Conservation (phyloP, 2,329 filamentous ascomycete species). For the Lecanicillium sp. region DNA sequence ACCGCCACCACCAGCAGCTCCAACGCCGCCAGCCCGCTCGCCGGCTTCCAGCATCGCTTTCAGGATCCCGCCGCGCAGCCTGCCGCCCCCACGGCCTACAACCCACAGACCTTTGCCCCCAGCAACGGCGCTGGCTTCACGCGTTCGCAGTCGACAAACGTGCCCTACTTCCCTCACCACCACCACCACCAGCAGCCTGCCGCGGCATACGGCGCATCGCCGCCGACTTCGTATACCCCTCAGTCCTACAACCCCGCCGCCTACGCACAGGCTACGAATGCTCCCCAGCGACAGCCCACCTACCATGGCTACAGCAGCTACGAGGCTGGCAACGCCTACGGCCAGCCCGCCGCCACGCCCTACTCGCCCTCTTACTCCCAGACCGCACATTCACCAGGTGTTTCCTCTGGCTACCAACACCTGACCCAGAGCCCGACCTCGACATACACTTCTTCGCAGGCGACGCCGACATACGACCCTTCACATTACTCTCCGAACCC, state of each 20-base stretch:
- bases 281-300: constrained; percentile 46
- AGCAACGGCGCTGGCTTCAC: constrained; percentile 20
- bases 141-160: constrained; percentile 46
- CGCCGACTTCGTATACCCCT: constrained; percentile 44
- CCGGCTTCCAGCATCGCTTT: constrained; percentile 48
- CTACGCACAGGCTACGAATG: constrained; percentile 41
- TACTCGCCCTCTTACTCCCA: constrained; percentile 25
- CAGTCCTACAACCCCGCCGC: constrained; percentile 55
- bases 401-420: constrained; percentile 36
- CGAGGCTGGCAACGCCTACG: constrained; percentile 36
- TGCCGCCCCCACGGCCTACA: constrained; percentile 53
- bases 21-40: constrained; percentile 30
- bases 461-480: constrained; percentile 31
- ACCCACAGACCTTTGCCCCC: constrained; percentile 58
- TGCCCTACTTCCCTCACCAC: constrained; percentile 44
- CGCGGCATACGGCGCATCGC: constrained; percentile 28
- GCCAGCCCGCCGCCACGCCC: constrained; percentile 32
- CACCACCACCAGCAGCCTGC: constrained; percentile 31
- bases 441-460: constrained; percentile 20
- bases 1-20: constrained; percentile 27
- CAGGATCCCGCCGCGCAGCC: constrained; percentile 41
- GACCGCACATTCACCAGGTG: constrained; percentile 23
- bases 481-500: constrained; percentile 25
- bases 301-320: constrained; percentile 44
- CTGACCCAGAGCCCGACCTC: constrained; percentile 32